Conservation (phyloP, 305 asterid genomes). For the Solanum hybrid region DNA sequence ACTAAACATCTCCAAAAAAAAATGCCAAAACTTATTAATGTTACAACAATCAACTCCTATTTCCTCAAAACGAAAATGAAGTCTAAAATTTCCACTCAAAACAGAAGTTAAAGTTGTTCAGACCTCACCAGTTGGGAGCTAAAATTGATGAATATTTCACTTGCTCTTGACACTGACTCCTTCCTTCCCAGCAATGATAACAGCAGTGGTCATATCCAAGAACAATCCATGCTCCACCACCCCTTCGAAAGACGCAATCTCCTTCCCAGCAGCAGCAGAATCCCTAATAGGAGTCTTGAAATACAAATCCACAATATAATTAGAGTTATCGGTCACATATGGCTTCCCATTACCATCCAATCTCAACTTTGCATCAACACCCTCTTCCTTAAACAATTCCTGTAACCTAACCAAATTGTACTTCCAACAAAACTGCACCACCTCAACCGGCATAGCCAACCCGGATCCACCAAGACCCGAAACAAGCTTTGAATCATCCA, state of each 20-base stretch:
- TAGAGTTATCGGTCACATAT: conserved; percentile 75
- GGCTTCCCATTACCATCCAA: conserved; percentile 69
- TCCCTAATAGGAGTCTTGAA: conserved; percentile 78
- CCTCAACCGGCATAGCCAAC: conserved; percentile 90
- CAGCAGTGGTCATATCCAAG: conserved; percentile 72
- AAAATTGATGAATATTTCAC: conserved; percentile 20
- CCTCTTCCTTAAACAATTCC: conserved; percentile 65
- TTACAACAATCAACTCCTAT: neutral
- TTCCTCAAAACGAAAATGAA: neutral
- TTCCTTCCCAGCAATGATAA: conserved; percentile 59
- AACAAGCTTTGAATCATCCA: conserved; percentile 74
- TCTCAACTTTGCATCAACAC: conserved; percentile 70
- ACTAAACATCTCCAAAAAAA: neutral
- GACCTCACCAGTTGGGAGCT: neutral
- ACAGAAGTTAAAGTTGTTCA: neutral
- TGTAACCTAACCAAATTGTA: conserved; percentile 59
- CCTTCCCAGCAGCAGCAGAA: conserved; percentile 54
- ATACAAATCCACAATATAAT: conserved; percentile 85
- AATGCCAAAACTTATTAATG: neutral
- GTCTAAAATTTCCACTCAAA: neutral
- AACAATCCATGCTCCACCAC: conserved; percentile 88
- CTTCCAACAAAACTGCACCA: conserved; percentile 91
- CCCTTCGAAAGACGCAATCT: conserved; percentile 62
- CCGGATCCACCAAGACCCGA: conserved; percentile 79
- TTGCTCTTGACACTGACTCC: conserved; percentile 62